A percentile compares a stretch with the other conserved stretches of the same genome.
phyloP scores from a whole-genome alignment of 2,329 filamentous ascomycete genomes.

The Aspergillus ruber region DNA sequence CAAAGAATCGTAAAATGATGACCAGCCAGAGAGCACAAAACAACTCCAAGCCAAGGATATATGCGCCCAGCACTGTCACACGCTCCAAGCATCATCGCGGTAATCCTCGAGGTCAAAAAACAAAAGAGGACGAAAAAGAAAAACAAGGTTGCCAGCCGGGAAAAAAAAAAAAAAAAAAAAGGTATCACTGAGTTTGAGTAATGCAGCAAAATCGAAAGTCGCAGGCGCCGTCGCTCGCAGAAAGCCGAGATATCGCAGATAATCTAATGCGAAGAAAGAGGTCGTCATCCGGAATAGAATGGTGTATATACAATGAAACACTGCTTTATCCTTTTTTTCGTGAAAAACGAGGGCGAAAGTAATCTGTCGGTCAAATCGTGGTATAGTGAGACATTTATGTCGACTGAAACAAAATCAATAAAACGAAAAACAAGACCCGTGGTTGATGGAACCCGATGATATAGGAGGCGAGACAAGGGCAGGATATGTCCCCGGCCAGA shows the following conservation, averaged over 20 bases:
- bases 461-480: constrained; percentile 24
- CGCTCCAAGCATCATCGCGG: constrained; percentile 37
- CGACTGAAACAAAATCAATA: constrained; percentile 20
- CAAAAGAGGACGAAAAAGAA: constrained; percentile 19
- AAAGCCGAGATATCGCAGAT: constrained; percentile 29
- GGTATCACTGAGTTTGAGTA: constrained; percentile 26
- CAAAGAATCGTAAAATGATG: constrained; percentile 13
- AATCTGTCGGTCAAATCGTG: constrained; percentile 22
- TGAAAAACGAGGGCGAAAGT: constrained; percentile 12
- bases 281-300: constrained; percentile 28
- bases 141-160: not conserved
- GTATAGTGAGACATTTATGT: constrained; percentile 7
- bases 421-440: constrained; percentile 22
- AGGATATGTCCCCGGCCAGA: constrained; percentile 26
- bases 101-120: constrained; percentile 26
- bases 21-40: constrained; percentile 25
- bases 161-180: constrained; percentile 23
- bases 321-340: constrained; percentile 26
- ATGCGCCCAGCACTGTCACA: constrained; percentile 28
- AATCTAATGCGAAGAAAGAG: constrained; percentile 24
- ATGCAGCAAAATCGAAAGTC: constrained; percentile 31
- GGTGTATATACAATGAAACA: constrained; percentile 29
- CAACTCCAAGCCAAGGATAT: constrained; percentile 33
- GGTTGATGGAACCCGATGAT: constrained; percentile 31
- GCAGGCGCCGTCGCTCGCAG: constrained; percentile 39